These are phyloP conservation scores for Solanum habrochaites DNA, from an alignment of 257 asterid species.

Conservation along the genomic window DNA sequence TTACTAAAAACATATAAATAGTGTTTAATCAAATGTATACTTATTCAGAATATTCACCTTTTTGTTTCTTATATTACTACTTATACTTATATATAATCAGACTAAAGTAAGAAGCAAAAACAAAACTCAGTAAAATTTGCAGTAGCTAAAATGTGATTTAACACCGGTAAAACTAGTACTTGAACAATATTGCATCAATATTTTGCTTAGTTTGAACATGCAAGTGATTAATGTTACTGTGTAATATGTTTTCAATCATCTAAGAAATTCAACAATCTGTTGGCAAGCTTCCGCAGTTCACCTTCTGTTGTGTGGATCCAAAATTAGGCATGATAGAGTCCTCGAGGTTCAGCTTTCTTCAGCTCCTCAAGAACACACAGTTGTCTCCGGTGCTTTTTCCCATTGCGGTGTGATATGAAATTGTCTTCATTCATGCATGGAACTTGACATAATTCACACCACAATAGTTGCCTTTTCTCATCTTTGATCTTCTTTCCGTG, in stretches of 20 bases:
- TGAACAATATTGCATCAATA: neutral
- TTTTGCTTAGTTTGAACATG: neutral
- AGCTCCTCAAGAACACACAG: neutral
- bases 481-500: neutral
- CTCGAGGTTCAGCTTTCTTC: neutral
- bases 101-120: neutral
- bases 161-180: neutral
- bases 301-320: neutral
- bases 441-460: slow-evolving; percentile 39
- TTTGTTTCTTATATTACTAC: neutral
- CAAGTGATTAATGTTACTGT: neutral
- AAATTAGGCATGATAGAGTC: neutral
- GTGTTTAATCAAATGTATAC: neutral
- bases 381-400: slow-evolving; percentile 25
- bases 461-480: neutral
- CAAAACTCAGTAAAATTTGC: neutral
- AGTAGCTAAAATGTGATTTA: neutral
- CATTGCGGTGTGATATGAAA: slow-evolving; percentile 27
- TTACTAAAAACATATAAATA: no score
- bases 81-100: neutral
- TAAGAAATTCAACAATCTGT: neutral
- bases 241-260: neutral
- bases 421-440: slow-evolving; percentile 31
- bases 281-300: neutral
- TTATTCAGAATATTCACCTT: neutral